Base-by-base conservation (phyloP, 768 basidiomycete genomes). In the Nidularia pulvinata region DNA sequence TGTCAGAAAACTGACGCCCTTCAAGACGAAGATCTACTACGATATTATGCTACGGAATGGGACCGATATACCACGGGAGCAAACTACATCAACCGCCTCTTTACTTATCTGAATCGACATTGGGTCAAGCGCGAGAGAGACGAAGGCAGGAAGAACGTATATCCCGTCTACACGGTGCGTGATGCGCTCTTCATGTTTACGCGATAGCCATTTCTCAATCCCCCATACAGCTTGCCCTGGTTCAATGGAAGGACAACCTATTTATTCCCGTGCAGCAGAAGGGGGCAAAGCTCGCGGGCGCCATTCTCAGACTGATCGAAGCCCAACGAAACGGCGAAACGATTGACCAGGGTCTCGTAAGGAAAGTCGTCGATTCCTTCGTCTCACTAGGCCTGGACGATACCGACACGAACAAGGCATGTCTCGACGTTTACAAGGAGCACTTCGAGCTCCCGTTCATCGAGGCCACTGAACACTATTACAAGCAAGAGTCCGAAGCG, bases 81-180 rank as follows among this genome's bases (percentile, higher is more conserved):
- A 1, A 94, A 92, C 65, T 98, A 97, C 67, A 93, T 98, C 72
- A 96, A 98, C 68, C 89, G 96, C 52, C 74, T 99, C 35, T 98
- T 98, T 77, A 95, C 93, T 2, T 98, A 98, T 74, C 82, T 99
- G 53, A 98, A 99, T 72, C 92, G 96, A 19, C 95, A 98, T 72
- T 99, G 97, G 97, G 96, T 99, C 44, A 96, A 95, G 75, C 83
- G 96, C 50, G 97, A 99, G 68, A 85, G 95, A 64, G 96, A 98
- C 62, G 96, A 98, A 69, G 97, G 97, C 13, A 80, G 95, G 62
- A 95, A 93, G 71, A 89, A 88, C 43, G 91, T 98, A 19, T 98
- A 98, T 73, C 87, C 86, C 1, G 93, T 99, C 16, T 98, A 98
- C 66, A 99, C 96, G 30, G 95, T 96, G 59, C 65, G 88, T 62